phyloP scores from a whole-genome alignment of 1,284 basidiomycete genomes.

The Chondrostereum purpureum region DNA sequence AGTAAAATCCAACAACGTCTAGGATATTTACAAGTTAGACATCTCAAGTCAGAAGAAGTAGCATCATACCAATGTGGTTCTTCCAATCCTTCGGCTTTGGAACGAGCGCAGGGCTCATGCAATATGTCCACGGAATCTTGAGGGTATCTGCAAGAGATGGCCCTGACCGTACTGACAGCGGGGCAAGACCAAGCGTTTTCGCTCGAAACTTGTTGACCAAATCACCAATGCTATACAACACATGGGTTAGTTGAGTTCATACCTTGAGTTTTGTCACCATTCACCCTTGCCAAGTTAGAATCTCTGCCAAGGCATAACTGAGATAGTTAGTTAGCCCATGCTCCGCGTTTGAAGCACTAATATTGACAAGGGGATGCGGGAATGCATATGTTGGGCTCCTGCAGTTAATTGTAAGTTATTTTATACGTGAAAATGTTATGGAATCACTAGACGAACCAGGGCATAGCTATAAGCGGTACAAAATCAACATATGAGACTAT shows the following conservation, averaged over 20 bases:
- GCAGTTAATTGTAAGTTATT: too few relatives aligned
- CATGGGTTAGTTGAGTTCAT: too few relatives aligned
- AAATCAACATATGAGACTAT: not conserved
- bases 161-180: constrained; percentile 41
- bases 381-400: constrained; percentile 50
- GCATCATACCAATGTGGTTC: constrained; percentile 47
- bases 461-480: constrained; percentile 47
- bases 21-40: not conserved
- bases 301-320: constrained; percentile 48
- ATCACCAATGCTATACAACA: constrained; percentile 1
- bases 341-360: constrained; percentile 45
- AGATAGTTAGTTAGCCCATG: constrained; percentile 49
- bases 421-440: too few relatives aligned
- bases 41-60: not conserved
- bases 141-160: constrained; percentile 50
- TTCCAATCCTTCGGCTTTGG: constrained; percentile 62
- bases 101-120: constrained; percentile 58
- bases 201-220: constrained; percentile 51
- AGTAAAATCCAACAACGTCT: constrained; percentile 67
- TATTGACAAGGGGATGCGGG: constrained; percentile 57
- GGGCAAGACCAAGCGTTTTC: constrained; percentile 41
- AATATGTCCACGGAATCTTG: constrained; percentile 66
- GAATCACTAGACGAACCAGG: constrained; percentile 36
- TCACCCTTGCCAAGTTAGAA: constrained; percentile 56
- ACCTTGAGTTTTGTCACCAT: too few relatives aligned